These are phyloP conservation scores for Aspergillus clavatus DNA, from an alignment of 2,329 filamentous ascomycete species.

Conservation along the genomic window DNA sequence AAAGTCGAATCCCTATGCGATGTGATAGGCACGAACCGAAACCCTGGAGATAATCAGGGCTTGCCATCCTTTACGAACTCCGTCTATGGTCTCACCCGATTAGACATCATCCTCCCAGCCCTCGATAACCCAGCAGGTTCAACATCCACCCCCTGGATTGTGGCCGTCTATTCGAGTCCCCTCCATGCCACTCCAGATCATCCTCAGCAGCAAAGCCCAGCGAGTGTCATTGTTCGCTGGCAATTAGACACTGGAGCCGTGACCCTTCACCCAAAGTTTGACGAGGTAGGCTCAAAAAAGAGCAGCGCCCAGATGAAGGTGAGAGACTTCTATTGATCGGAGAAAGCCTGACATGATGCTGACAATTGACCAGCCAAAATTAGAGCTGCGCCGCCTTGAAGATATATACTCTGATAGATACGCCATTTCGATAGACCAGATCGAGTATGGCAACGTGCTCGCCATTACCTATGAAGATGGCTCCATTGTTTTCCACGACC, in stretches of 20 bases:
- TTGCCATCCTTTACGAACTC: conserved; percentile 24
- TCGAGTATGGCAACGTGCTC: conserved; percentile 67
- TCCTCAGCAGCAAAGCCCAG: conserved; percentile 58
- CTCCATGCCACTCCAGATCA: conserved; percentile 48
- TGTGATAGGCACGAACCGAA: conserved; percentile 25
- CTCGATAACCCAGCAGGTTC: conserved; percentile 55
- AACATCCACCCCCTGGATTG: conserved; percentile 56
- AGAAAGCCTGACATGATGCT: conserved; percentile 7
- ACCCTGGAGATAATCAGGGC: conserved; percentile 22
- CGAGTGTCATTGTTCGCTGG: conserved; percentile 79
- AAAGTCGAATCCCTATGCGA: conserved; percentile 34
- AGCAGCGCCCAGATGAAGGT: conserved; percentile 47
- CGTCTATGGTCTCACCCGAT: conserved; percentile 62
- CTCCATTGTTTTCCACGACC: conserved; percentile 72
- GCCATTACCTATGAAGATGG: conserved; percentile 75
- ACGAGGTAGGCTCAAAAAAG: conserved; percentile 65
- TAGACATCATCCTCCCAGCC: conserved; percentile 67
- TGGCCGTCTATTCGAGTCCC: conserved; percentile 66
- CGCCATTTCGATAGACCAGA: conserved; percentile 61
- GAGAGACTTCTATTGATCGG: conserved; percentile 9
- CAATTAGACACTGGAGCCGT: conserved; percentile 64
- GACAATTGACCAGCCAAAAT: conserved; percentile 37
- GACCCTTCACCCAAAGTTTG: conserved; percentile 68
- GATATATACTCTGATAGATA: conserved; percentile 67
- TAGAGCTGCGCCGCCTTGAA: conserved; percentile 59